These are phyloP conservation scores for Penicillium rolfsii DNA, from an alignment of 2,329 filamentous ascomycete species.

Conservation along the genomic window DNA sequence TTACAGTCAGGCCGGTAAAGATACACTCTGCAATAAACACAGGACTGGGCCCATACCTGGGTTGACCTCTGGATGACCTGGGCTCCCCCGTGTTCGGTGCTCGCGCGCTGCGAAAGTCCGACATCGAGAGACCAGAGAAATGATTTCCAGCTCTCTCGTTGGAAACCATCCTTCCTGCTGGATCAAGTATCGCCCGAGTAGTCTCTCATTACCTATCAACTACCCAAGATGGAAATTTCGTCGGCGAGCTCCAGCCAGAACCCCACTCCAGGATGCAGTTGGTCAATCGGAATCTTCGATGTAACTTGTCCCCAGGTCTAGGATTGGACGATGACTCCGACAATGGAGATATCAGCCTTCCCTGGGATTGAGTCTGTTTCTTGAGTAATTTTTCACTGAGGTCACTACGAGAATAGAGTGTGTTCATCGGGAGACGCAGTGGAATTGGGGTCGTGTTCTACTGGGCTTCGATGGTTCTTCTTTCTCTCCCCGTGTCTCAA, in stretches of 20 bases:
- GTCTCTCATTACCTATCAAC: no score
- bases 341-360: neutral
- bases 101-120: conserved; percentile 17
- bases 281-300: neutral
- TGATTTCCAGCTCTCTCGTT: no score
- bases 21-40: no score
- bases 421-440: neutral
- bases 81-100: conserved; percentile 3
- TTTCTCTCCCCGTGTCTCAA: neutral
- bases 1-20: no score
- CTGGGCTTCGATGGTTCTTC: neutral
- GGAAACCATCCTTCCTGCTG: no score
- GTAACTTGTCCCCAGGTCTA: no score
- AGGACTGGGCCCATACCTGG: no score
- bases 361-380: neutral
- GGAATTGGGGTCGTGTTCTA: neutral
- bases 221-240: no score
- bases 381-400: neutral
- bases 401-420: neutral
- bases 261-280: neutral
- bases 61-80: no score
- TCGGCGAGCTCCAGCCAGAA: no score
- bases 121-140: neutral
- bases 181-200: no score
- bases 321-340: neutral